Evolutionary conservation across 768 basidiomycete genomes (phyloP), one percentile per base, ranked within the genome.

Genomic region (Collybia sordida): DNA sequence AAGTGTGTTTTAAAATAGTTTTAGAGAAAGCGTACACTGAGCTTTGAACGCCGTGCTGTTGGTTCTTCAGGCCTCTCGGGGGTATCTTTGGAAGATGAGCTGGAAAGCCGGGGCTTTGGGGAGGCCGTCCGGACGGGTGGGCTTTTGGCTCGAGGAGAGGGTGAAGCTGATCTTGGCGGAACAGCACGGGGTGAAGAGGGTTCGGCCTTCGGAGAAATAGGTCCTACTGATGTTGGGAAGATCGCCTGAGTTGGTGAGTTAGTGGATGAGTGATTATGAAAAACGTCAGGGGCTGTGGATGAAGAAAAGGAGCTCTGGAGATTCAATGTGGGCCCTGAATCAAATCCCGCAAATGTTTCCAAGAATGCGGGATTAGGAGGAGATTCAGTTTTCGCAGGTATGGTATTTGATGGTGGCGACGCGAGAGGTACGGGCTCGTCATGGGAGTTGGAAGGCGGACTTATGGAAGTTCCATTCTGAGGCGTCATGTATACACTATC

Each of bases 31-130:
- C 87, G 72, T 70, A 91, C 90, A 56, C 87, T 92, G 46, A 90
- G 71, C 64, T 89, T 89, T 23, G 88, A 89, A 57, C 82, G 81
- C 52, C 84, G 78, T 42, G 77, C 58, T n/a, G 79, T 65, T 18
- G 74, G 58, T 12, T 85, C 81, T 60, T 83, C 83, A 45, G 65
- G 63, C 57, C 82, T 85, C 51, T 83, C 82, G 7, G 79, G 74
- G 2, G 64, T 67, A 44, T 83, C 82, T 52, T 82, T 84, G 6
- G 81, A 78, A 0, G 82, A 82, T 12, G 78, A 80, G 0, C 83
- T 85, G 6, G 82, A 82, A 6, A 77, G 67, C 21, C 86, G 81
- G 17, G 73, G 69, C 60, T 79, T 83, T 0, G 88, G 83, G 19
- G 86, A 72, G n/a, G 62, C 75, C 18, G 72, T 61, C 9, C 82